phyloP scores from a whole-genome alignment of 176 grass and related monocot species.

The Phoenix dactylifera region DNA sequence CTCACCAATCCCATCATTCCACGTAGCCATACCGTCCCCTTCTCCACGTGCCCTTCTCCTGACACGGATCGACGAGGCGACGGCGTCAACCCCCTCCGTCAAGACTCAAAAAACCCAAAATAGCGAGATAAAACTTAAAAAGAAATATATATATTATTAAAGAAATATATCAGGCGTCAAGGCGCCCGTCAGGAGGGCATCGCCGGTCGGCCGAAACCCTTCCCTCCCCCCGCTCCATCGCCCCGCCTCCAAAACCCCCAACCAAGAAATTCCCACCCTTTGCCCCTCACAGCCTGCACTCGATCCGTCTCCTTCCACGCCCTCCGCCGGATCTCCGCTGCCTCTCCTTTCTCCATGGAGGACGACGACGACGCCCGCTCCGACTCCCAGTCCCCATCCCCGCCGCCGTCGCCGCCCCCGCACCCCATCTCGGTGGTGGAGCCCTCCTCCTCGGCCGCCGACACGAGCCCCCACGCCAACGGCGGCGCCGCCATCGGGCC shows the following conservation, averaged over 20 bases:
- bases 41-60: no score
- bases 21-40: no score
- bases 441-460: no score
- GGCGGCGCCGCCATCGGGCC: constrained; percentile 20
- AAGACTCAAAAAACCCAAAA: no score
- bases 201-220: no score
- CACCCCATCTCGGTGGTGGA: background rate
- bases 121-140: no score
- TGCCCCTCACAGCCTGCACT: constrained; percentile 16
- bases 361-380: constrained; percentile 9
- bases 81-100: no score
- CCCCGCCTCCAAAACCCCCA: background rate
- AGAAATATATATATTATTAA: no score
- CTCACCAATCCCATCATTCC: no score
- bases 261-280: background rate
- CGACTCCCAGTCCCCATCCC: constrained; percentile 2
- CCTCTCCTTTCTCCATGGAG: background rate
- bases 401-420: background rate
- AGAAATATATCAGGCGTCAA: no score
- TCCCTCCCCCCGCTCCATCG: background rate
- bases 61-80: no score
- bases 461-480: constrained; percentile 11
- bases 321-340: background rate
- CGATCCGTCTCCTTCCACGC: constrained; percentile 11
- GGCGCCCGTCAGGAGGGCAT: no score